A percentile compares a stretch with the other conserved stretches of the same genome.
Evolutionary conservation across 192 early-diverging fungal genomes (phyloP).

Genomic region (Rhizoclosmatium globosum): DNA sequence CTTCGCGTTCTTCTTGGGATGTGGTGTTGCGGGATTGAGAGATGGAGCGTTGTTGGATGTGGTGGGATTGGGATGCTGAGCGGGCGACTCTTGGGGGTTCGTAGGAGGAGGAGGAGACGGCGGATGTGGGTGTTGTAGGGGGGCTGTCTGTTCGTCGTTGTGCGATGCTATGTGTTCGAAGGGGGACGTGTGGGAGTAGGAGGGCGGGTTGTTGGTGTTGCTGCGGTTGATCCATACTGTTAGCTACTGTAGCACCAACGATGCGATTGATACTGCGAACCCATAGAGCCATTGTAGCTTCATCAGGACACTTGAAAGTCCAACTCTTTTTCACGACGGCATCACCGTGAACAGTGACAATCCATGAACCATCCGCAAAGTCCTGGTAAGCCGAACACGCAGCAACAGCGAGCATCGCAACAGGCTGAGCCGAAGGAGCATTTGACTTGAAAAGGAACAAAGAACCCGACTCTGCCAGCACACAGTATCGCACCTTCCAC

Average conservation of each 20-base stretch:
- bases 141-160: too few relatives aligned
- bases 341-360: not conserved
- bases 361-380: not conserved
- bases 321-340: conserved; percentile 4
- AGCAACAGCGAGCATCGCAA: conserved; percentile 7
- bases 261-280: not conserved
- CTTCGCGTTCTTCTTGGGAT: conserved; percentile 4
- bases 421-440: not conserved
- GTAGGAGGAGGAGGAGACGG: too few relatives aligned
- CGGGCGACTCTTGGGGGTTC: too few relatives aligned
- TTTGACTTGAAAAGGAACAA: conserved; percentile 25
- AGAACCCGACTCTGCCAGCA: not conserved
- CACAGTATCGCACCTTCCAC: conserved; percentile 14
- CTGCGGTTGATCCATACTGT: too few relatives aligned
- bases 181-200: too few relatives aligned
- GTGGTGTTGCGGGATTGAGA: not conserved
- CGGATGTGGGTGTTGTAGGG: too few relatives aligned
- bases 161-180: too few relatives aligned
- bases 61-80: not conserved
- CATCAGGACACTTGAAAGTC: not conserved
- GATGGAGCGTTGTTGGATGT: not conserved
- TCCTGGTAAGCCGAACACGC: not conserved
- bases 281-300: not conserved
- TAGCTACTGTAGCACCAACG: not conserved
- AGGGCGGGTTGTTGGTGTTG: too few relatives aligned